Percentiles rank a stretch among this genome's conserved stretches.
These are phyloP conservation scores for Abrus pulchellus DNA, from an alignment of 306 rosid species.

Conservation along the genomic window DNA sequence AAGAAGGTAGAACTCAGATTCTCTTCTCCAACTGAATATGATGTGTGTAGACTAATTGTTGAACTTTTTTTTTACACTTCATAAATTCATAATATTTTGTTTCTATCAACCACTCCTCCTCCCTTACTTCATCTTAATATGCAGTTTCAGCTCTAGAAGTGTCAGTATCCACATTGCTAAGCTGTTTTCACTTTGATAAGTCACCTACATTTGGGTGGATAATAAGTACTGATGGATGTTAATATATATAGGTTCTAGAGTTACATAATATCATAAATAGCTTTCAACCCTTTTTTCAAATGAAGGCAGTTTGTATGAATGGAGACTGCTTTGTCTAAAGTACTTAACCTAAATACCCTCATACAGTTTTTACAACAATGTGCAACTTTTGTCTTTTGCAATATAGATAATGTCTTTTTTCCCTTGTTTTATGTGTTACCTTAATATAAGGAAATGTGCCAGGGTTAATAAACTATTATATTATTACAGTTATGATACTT, in stretches of 20 bases:
- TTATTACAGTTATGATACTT: constrained; percentile 28
- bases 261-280: constrained; percentile 38
- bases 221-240: constrained; percentile 33
- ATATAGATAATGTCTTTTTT: constrained; percentile 8
- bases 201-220: constrained; percentile 26
- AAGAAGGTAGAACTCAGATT: constrained; percentile 57
- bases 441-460: constrained; percentile 23
- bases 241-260: constrained; percentile 30
- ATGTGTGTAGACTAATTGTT: not conserved
- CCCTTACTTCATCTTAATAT: constrained; percentile 22
- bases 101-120: constrained; percentile 28
- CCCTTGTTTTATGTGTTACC: constrained; percentile 18
- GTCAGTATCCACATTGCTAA: constrained; percentile 24
- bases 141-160: constrained; percentile 15
- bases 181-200: constrained; percentile 24
- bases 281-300: not conserved
- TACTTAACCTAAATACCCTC: constrained; percentile 7
- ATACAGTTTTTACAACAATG: constrained; percentile 5
- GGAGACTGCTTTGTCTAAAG: constrained; percentile 16
- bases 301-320: constrained; percentile 8
- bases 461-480: not conserved
- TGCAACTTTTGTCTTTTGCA: constrained; percentile 25
- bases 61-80: constrained; percentile 17
- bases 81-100: constrained; percentile 1
- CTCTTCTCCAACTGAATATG: constrained; percentile 26